phyloP scores from a whole-genome alignment of 192 early-diverging fungal genomes.

The Gonapodya sp. region DNA sequence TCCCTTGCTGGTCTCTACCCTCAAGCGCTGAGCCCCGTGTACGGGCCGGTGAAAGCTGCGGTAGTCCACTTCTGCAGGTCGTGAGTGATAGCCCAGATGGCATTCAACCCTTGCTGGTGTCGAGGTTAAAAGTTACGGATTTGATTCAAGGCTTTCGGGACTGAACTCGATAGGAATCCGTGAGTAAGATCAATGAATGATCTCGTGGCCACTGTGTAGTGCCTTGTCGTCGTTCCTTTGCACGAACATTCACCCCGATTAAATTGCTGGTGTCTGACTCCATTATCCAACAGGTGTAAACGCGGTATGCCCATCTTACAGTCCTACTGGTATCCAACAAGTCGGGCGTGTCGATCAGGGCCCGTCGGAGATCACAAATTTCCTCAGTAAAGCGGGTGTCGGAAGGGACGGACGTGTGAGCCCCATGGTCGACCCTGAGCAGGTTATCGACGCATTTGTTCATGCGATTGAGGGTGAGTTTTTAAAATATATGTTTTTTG shows the following conservation, averaged over 20 bases:
- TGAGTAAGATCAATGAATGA: no score
- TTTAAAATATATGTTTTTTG: neutral
- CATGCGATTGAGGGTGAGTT: conserved; percentile 1
- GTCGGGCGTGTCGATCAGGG: neutral
- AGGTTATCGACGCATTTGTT: conserved; percentile 7
- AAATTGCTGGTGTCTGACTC: neutral
- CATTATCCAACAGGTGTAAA: neutral
- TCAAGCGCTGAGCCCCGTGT: neutral
- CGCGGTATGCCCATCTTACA: conserved; percentile 6
- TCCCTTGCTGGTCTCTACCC: conserved; percentile 7
- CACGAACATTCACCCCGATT: no score
- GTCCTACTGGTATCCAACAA: neutral
- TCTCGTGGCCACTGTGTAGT: no score
- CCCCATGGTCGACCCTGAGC: conserved; percentile 2
- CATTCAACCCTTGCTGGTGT: no score
- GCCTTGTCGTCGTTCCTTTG: no score
- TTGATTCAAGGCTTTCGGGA: neutral
- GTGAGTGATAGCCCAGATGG: no score
- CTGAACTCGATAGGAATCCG: neutral
- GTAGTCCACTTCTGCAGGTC: conserved; percentile 5
- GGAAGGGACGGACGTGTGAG: neutral
- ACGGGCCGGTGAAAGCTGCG: neutral
- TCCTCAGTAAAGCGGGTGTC: neutral
- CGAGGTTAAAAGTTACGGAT: no score
- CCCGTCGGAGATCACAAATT: neutral